phyloP scores from a whole-genome alignment of 306 rosid genomes.

The Vachellia pachyceras region DNA sequence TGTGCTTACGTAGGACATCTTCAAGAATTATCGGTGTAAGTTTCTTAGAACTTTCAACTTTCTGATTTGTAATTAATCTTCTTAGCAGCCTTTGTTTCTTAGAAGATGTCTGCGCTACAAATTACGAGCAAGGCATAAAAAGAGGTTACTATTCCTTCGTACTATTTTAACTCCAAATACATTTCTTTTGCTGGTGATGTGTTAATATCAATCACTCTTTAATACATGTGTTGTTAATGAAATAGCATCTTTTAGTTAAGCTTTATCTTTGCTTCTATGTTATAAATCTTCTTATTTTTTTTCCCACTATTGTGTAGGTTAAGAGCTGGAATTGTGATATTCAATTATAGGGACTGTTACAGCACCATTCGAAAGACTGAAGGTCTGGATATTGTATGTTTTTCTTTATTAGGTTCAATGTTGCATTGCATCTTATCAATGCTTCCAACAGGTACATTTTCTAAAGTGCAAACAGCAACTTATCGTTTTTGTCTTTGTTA shows the following conservation, averaged over 20 bases:
- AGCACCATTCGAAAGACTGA: constrained; percentile 80
- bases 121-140: constrained; percentile 68
- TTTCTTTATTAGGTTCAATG: constrained; percentile 18
- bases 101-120: constrained; percentile 83
- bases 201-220: constrained; percentile 9
- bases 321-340: constrained; percentile 79
- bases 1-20: constrained; percentile 4
- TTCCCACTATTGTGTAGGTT: constrained; percentile 53
- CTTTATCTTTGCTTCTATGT: constrained; percentile 25
- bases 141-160: constrained; percentile 56
- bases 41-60: constrained; percentile 13
- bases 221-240: constrained; percentile 4
- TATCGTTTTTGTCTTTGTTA: constrained; percentile 4
- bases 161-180: not conserved
- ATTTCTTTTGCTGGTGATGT: constrained; percentile 2
- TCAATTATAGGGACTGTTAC: constrained; percentile 89
- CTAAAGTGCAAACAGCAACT: not conserved
- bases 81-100: constrained; percentile 82
- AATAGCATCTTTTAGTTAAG: constrained; percentile 9
- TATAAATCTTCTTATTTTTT: constrained; percentile 9
- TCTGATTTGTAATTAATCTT: constrained; percentile 34
- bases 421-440: constrained; percentile 25
- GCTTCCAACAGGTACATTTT: not conserved
- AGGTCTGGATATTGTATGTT: constrained; percentile 56
- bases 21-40: not conserved